Base-by-base conservation (phyloP, 257 asterid species). In the Knoxia roxburghii region DNA sequence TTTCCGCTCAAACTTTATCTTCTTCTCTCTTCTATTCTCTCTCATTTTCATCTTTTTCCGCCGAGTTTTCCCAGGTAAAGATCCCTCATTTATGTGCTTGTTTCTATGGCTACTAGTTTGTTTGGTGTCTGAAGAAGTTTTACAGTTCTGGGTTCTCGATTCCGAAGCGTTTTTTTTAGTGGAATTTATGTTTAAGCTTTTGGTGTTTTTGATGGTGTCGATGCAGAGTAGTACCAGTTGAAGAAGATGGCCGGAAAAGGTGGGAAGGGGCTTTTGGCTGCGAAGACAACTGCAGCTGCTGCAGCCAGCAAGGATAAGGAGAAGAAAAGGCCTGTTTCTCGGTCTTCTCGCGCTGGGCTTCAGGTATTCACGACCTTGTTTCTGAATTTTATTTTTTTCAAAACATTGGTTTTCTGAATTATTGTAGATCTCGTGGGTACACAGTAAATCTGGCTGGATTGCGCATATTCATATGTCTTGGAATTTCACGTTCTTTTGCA, bases 181-280 rank as follows among this genome's bases (percentile, higher is more conserved):
- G 41, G 41, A 37, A 3, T 37, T 37, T 4, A 9, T 9, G 41
- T 30, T 20, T 54, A n/a, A n/a, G 0, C 2, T 21, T 57, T 5
- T 30, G 7, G 7, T 37, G n/a, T 1, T 59, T 20, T 51, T 27
- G 53, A 61, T 23, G 17, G 1, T 23, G 26, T 9, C 1, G 4
- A 4, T 2, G 27, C 35, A 53, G 62, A 37, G 20, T n/a, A n/a
- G n/a, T 27, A 55, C 39, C 14, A 32, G 59, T 5, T 62, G 39
- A 59, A 64, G 11, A 60, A 64, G 65, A 91, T 91, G 98, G 98
- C 98, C 41, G 98, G 98, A 61, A 91, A 91, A 79, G 98, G 98
- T 55, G 98, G 98, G 49, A 91, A 91, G 77, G 98, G 98, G 35
- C 95, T 91, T 9, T 82, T 91, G 52, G 98, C 98, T 9, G 96